Base-by-base conservation (phyloP, 2,329 filamentous ascomycete genomes). In the Microascus cirrosus region DNA sequence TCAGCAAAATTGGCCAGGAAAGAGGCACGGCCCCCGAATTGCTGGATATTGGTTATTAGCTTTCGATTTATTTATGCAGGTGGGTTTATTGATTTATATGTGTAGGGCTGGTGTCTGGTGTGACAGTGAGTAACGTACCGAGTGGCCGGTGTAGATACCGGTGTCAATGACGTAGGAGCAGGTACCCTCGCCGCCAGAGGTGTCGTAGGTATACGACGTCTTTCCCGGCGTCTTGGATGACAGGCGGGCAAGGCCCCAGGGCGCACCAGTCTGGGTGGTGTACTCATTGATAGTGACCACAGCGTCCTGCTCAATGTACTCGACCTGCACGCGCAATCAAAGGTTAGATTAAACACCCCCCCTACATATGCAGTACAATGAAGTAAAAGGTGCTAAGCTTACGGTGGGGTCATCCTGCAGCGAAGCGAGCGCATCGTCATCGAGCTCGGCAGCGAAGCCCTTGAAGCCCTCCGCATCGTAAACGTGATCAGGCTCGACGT, bases 141-240 rank as follows among this genome's bases (percentile, higher is more conserved):
- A 39, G 63, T 84, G 80, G 6, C 65, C 58, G 22, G 68, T 71
- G 51, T 72, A 70, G 56, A 83, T 76, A 39, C 81, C 80, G 0
- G 77, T 81, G 65, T 84, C 81, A 58, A 83, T 68, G 56, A 84
- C 39, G 39, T 45, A 45, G 39, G 39, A 2, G 18, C 65, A 73
- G 10, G 69, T 68, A 25, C 67, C 70, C 52, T 64, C 61, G 50
- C 71, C 73, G 2, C 69, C 69, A 7, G 61, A 64, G 3, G 62
- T 60, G 58, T 73, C 68, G 61, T 71, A 73, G 22, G 61, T 53
- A 61, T 71, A 74, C 6, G 59, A 60, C 15, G 60, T 62, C 0
- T 59, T 35, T 35, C 62, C 62, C 2, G 62, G 59, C 2, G 13
- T 34, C 11, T 63, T 24, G 57, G 60, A 57, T 13, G 63, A 65